Percentiles rank a stretch among this genome's conserved stretches.
Evolutionary conservation across 768 basidiomycete genomes (phyloP).

Genomic region (Coprinopsis marcescibilis): DNA sequence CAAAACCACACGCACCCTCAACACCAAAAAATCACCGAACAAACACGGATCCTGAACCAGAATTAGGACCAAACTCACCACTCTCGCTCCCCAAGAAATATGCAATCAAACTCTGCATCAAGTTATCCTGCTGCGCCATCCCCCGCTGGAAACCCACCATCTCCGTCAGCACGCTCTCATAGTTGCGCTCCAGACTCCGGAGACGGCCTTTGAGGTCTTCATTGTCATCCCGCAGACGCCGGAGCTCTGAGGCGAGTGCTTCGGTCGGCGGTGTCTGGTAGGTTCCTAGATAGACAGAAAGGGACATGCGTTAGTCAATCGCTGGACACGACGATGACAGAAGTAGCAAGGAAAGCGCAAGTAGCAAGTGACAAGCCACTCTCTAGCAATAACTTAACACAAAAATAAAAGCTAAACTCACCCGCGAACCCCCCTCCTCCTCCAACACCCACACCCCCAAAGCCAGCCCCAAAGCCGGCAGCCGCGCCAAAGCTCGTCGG

Average conservation of each 20-base stretch:
- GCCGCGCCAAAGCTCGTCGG: too few species aligned
- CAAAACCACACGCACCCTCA: neutral
- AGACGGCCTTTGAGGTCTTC: slow-evolving; percentile 30
- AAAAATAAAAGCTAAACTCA: too few species aligned
- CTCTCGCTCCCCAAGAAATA: slow-evolving; percentile 73
- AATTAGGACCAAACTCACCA: slow-evolving; percentile 25
- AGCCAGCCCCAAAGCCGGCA: too few species aligned
- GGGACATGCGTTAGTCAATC: too few species aligned
- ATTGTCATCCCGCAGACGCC: slow-evolving; percentile 26
- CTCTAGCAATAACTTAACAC: too few species aligned
- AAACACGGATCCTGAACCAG: slow-evolving; percentile 2
- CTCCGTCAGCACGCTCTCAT: slow-evolving; percentile 31
- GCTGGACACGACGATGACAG: too few species aligned
- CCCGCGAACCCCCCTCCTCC: too few species aligned
- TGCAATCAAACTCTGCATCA: slow-evolving; percentile 77
- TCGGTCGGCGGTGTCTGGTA: too few species aligned
- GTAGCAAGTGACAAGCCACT: too few species aligned
- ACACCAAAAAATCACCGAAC: neutral
- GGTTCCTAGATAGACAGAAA: too few species aligned
- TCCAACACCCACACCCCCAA: neutral
- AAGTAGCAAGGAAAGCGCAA: too few species aligned
- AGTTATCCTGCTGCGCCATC: slow-evolving; percentile 73
- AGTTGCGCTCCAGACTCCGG: slow-evolving; percentile 32
- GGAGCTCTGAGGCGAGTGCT: slow-evolving; percentile 18
- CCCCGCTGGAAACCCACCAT: slow-evolving; percentile 33